Conservation (phyloP, 768 basidiomycete genomes). For the Hortiboletus campestris region DNA sequence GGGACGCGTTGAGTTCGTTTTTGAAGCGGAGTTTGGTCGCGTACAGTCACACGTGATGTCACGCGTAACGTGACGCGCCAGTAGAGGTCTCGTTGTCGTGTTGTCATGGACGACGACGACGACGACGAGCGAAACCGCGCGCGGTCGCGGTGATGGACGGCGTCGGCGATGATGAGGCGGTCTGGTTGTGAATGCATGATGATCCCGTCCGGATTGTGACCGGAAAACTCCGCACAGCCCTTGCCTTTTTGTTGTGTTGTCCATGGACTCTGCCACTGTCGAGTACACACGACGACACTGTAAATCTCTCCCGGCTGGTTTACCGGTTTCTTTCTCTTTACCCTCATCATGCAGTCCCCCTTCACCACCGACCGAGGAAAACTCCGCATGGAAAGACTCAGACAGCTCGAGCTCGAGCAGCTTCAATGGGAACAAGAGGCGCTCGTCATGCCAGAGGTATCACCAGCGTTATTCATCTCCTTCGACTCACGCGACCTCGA, state of each 20-base stretch:
- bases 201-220: slow-evolving; percentile 6
- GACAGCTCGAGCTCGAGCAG: slow-evolving; percentile 53
- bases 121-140: neutral
- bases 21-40: slow-evolving; percentile 36
- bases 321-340: neutral
- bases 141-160: neutral
- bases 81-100: neutral
- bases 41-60: slow-evolving; percentile 24
- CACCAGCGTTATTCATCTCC: neutral
- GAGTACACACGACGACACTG: neutral
- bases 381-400: slow-evolving; percentile 44
- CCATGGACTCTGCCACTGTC: neutral
- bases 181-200: neutral
- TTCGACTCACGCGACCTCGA: slow-evolving; percentile 11
- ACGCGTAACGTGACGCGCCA: slow-evolving; percentile 24
- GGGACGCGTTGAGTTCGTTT: slow-evolving; percentile 31
- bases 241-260: neutral
- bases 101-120: neutral
- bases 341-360: slow-evolving; percentile 15
- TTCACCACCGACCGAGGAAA: slow-evolving; percentile 42
- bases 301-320: slow-evolving; percentile 1
- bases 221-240: slow-evolving; percentile 10
- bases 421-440: slow-evolving; percentile 54
- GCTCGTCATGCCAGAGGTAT: slow-evolving; percentile 56
- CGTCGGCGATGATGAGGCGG: neutral